Evolutionary conservation across 306 rosid species (phyloP), one percentile per base, ranked within the genome.

Genomic region (Trichosanthes truncata): DNA sequence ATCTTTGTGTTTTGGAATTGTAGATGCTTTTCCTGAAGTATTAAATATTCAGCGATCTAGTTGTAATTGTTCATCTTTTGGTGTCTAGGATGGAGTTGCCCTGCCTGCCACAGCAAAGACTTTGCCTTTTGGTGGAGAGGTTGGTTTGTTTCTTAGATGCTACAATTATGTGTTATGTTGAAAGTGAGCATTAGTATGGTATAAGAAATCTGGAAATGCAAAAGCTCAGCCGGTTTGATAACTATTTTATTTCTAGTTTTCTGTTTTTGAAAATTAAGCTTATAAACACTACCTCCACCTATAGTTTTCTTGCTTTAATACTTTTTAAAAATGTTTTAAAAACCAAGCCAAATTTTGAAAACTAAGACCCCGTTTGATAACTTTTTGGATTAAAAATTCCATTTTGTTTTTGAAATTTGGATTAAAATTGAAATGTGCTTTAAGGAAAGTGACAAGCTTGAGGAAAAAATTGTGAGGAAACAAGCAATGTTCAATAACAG

Each of bases 121-220:
- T 63, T 84, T 95, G 85, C 94, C 97, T 82, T 95, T 89, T 84
- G 98, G 98, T 21, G 98, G 98, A 76, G 97, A 95, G 97, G 97
- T 95, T 82, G 25, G 86, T 78, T 82, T 62, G n/a, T 82, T 79
- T 77, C 80, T 45, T 7, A 25, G 38, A 17, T 31, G 57, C 78
- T 74, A 4, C 78, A 74, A 5, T 23, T 18, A 74, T 5, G 12
- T 79, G 67, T 4, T 1, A 15, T 1, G 8, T 79, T 65, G 76
- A 82, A 82, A 74, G 76, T 80, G 29, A 72, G 48, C 45, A 51
- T 40, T n/a, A 48, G 59, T 31, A 21, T 78, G 71, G 43, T 45
- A 23, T 43, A 4, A 14, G 59, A 48, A 43, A 7, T 71, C 56
- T 71, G 11, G 13, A 43, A 23, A 46, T 23, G 8, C 35, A 14